phyloP scores from a whole-genome alignment of 2,329 filamentous ascomycete species.

The Dactylellina leptospora region DNA sequence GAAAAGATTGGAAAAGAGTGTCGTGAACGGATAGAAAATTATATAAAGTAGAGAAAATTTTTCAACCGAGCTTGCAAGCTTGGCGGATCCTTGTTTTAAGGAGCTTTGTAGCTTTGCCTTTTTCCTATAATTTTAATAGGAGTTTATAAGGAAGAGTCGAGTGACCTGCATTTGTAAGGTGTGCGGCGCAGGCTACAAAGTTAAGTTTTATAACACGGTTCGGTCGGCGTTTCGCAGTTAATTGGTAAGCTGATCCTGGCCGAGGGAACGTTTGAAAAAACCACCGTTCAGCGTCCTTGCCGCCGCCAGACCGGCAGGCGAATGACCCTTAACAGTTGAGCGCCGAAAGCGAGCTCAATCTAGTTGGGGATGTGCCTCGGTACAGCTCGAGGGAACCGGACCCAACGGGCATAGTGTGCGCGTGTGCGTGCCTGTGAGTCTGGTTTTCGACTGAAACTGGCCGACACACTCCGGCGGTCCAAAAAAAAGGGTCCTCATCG shows the following conservation, averaged over 20 bases:
- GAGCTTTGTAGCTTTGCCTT: conserved; percentile 9
- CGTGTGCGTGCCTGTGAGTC: neutral
- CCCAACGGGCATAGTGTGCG: conserved; percentile 15
- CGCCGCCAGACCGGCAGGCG: conserved; percentile 45
- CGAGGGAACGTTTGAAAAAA: conserved; percentile 36
- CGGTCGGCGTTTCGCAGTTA: conserved; percentile 44
- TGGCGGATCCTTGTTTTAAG: conserved; percentile 37
- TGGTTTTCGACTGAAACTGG: conserved; percentile 37
- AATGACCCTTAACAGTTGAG: conserved; percentile 17
- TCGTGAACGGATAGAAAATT: conserved; percentile 11
- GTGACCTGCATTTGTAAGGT: conserved; percentile 49
- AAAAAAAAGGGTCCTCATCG: neutral
- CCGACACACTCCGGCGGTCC: conserved; percentile 23
- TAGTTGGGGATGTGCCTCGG: conserved; percentile 38
- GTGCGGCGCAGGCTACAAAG: conserved; percentile 25
- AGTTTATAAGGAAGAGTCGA: conserved; percentile 6
- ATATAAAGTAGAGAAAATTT: conserved; percentile 21
- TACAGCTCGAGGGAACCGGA: conserved; percentile 15
- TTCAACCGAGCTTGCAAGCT: conserved; percentile 44
- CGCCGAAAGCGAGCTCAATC: conserved; percentile 22
- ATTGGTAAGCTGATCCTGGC: conserved; percentile 53
- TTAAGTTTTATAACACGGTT: conserved; percentile 33
- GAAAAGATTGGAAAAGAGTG: conserved; percentile 1
- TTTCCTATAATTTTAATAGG: conserved; percentile 2
- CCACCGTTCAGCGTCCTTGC: conserved; percentile 1